Conservation (phyloP, 2,329 filamentous ascomycete genomes). For the Albifimbria verrucaria region DNA sequence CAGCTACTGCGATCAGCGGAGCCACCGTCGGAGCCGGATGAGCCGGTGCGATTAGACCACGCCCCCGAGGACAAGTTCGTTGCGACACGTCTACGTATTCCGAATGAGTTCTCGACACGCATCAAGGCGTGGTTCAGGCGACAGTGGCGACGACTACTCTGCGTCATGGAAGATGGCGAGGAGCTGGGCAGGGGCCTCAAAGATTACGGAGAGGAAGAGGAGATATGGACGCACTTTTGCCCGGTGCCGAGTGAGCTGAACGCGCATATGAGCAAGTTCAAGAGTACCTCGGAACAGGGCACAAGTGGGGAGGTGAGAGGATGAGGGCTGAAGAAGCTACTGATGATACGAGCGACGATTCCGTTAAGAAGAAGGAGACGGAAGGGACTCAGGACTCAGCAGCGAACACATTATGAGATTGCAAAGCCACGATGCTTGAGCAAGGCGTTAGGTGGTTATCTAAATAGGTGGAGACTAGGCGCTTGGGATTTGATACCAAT, state of each 20-base stretch:
- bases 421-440: too few relatives aligned
- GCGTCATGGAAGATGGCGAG: constrained; percentile 28
- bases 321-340: not conserved
- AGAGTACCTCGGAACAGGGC: not conserved
- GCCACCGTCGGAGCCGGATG: constrained; percentile 33
- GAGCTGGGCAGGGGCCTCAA: constrained; percentile 3
- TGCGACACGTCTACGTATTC: constrained; percentile 53
- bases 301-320: not conserved
- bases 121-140: constrained; percentile 40
- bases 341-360: too few relatives aligned
- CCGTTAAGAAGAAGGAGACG: too few relatives aligned
- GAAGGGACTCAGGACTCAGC: too few relatives aligned
- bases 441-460: too few relatives aligned
- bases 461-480: too few relatives aligned
- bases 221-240: constrained; percentile 4
- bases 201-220: constrained; percentile 5
- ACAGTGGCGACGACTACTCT: constrained; percentile 15
- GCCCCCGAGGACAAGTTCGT: constrained; percentile 57
- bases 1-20: constrained; percentile 42
- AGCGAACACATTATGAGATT: too few relatives aligned
- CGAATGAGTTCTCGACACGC: constrained; percentile 53
- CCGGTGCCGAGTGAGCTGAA: not conserved
- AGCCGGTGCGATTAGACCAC: constrained; percentile 46
- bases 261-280: not conserved
- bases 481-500: too few relatives aligned